Base-by-base conservation (phyloP, 2,329 filamentous ascomycete species). In the Pleomassaria siparia region DNA sequence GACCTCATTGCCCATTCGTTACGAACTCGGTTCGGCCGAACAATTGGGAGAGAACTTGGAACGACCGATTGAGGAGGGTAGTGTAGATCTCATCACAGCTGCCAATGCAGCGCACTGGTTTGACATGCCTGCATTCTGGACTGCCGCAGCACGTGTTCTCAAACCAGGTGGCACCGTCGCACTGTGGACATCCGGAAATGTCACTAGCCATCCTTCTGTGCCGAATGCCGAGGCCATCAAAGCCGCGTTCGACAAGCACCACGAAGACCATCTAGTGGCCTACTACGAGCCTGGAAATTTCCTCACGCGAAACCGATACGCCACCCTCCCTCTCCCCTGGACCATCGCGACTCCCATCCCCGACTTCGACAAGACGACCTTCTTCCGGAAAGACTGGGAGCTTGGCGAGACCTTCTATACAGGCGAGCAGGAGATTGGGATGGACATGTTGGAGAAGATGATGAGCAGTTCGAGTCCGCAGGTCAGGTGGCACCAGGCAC, bases 41-140 rank as follows among this genome's bases (percentile, higher is more conserved):
- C 64, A 71, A 0, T 67, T 80, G 2, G 72, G 69, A 15, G 44
- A 52, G 2, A 45, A 63, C 2, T 49, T 72, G 12, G 46, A 53
- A 10, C 59, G 46, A 22, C 56, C 59, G 1, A 49, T 76, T 3
- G 51, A 50, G 2, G 68, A 67, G 33, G 50, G 51, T 33, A 67
- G 63, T 43, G 72, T 81, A 8, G 79, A 81, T 55, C 62, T 82
- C n/a, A 68, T 81, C 51, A 76, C 72, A 0, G 74, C 74, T 8
- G 76, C 76, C 0, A 79, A 72, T 2, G 74, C 78, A 10, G 64
- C 78, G 0, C 81, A 84, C 60, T 84, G 81, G 81, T 82, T 84
- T 64, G 72, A 83, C 53, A 74, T 82, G 72, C 53, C 67, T 0
- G 44, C 46, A 0, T 83, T 83, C 65, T 83, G 78, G 74, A 40